Evolutionary conservation across 129 eudicot species (phyloP), one percentile per base, ranked within the genome.

Genomic region (Deinandra increscens): DNA sequence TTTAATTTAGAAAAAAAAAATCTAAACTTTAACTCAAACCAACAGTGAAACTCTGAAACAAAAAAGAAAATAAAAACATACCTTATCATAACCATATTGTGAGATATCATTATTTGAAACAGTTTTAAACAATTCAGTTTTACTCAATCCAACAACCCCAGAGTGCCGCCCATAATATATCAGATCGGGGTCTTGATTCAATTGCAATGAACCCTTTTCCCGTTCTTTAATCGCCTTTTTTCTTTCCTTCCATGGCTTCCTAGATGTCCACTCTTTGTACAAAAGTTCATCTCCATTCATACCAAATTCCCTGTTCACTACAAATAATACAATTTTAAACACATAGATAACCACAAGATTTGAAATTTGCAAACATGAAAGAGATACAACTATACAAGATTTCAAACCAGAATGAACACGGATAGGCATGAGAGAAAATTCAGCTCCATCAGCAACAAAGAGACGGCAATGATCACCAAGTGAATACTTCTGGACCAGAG

Each of bases 371-470:
- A 38, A 59, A 60, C 62, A 20, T 15, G 13, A 12, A 43, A 5
- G 44, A 66, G 44, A 20, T 46, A 49, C 43, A 49, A 51, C 36
- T 29, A 69, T 84, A 84, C 91, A 67, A 18, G 79, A 59, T 70
- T 74, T 59, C 44, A 60, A 72, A 51, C 60, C 69, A 60, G 83
- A 68, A 69, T 45, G 73, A 54, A 53, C 77, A 76, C 82, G 79
- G 63, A 67, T 43, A 37, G 96, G 98, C 39, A 69, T 15, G 23
- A 94, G 79, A 71, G 99, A 85, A 74, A 94, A 94, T 33, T 76
- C 75, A 19, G 96, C 83, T 62, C 99, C 99, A 78, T 94, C 96
- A 18, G 96, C 96, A 59, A 94, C 97, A 87, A 87, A 94, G 22
- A 89, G 96, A 48, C 99, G 91, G 18, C 99, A 94, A 56, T 68